Evolutionary conservation across 2,329 filamentous ascomycete species (phyloP), one percentile per base, ranked within the genome.

Genomic region (Aspergillus ibericus): DNA sequence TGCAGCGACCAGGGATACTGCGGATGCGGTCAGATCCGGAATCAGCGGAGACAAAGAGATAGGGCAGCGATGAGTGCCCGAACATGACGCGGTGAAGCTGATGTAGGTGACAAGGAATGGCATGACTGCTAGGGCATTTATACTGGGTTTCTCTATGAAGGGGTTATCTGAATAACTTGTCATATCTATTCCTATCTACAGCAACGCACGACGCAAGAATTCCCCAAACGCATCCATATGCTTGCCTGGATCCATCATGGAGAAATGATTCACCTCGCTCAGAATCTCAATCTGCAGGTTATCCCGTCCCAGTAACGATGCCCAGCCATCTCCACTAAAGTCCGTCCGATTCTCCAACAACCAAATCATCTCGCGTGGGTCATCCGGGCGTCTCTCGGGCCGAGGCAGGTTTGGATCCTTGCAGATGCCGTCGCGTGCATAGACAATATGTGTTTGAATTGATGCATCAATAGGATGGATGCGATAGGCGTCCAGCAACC

Each of bases 331-430:
- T 1, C 74, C 71, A 7, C 77, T 77, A 59, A 81, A 76, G 51
- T 81, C 77, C 8, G 70, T 77, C 35, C 80, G 71, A 58, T 78
- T 76, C 54, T 81, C 76, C 38, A 80, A 65, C 57, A 82, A 63
- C 75, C 78, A 82, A 49, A 74, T 73, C 78, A 82, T 80, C 58
- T 77, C 78, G 53, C 77, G 72, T 0, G 78, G 76, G 53, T 81
- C 79, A 56, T 75, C 72, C 13, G 71, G 70, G 4, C 72, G 68
- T 27, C 72, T 71, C n/a, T 71, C 73, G 9, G 76, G 77, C 18
- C 69, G 66, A 25, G 38, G 38, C 7, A 46, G 16, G 34, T 68
- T 72, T 3, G 73, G 70, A 59, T 76, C 72, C 54, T 71, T 72
- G 57, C 76, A 81, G 5, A 81, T 76, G 47, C 80, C 78, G 50